Conservation (phyloP, 441 rosid species). For the Eruca vesicaria region DNA sequence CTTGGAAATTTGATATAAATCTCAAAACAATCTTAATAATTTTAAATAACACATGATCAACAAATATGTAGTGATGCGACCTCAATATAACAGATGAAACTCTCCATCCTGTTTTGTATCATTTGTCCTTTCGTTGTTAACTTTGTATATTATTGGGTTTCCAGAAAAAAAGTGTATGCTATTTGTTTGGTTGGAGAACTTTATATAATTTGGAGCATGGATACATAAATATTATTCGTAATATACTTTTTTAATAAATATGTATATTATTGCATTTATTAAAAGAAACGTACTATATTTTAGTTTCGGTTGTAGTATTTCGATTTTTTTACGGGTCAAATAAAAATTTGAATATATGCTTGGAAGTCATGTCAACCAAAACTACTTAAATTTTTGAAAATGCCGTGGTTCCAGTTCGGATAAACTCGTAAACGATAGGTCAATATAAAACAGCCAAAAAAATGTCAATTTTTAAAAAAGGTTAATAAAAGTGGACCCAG, state of each 20-base stretch:
- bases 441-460: background rate
- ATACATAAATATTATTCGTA: background rate
- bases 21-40: too few species aligned
- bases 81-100: background rate
- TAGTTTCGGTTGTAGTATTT: background rate
- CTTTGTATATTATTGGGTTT: background rate
- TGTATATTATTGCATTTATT: background rate
- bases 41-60: background rate
- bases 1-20: too few species aligned
- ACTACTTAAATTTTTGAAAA: background rate
- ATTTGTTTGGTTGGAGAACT: background rate
- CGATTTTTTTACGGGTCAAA: background rate
- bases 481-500: conserved; percentile 21
- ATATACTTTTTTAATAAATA: background rate
- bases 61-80: background rate
- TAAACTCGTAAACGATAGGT: conserved; percentile 27
- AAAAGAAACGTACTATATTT: background rate
- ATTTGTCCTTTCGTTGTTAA: background rate
- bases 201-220: background rate
- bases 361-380: conserved; percentile 9
- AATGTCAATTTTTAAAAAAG: background rate
- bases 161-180: background rate
- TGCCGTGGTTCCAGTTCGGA: background rate
- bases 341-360: background rate
- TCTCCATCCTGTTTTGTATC: background rate